phyloP scores from a whole-genome alignment of 129 eudicot species.

The Flaveria ramosissima region DNA sequence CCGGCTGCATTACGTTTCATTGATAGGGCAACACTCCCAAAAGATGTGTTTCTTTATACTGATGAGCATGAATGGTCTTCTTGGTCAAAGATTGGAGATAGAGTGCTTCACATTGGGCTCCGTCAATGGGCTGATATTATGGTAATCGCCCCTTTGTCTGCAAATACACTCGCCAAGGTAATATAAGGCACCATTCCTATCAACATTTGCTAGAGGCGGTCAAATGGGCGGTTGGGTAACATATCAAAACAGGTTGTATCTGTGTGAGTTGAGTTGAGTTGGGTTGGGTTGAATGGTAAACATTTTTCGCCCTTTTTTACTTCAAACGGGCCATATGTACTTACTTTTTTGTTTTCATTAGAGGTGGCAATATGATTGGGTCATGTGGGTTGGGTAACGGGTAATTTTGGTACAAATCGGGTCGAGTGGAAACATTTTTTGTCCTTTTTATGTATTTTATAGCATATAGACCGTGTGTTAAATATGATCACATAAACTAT shows the following conservation, averaged over 20 bases:
- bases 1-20: conserved; percentile 75
- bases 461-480: neutral
- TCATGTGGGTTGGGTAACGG: neutral
- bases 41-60: conserved; percentile 65
- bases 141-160: conserved; percentile 94
- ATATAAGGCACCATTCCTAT: neutral
- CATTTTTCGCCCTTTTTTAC: neutral
- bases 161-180: conserved; percentile 94
- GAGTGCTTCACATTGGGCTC: conserved; percentile 85
- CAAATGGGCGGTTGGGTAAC: neutral
- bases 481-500: too few species aligned
- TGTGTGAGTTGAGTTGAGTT: neutral
- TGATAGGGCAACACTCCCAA: conserved; percentile 60
- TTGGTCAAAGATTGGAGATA: conserved; percentile 81
- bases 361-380: too few species aligned
- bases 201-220: neutral
- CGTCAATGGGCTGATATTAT: conserved; percentile 92
- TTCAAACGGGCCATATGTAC: too few species aligned
- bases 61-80: conserved; percentile 92
- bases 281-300: neutral
- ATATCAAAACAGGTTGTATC: neutral
- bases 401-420: neutral
- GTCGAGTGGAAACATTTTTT: neutral
- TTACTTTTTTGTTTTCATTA: too few species aligned
- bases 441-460: too few species aligned